Conservation (phyloP, 495 filamentous ascomycete genomes). For the Penicillium egyptiacum region DNA sequence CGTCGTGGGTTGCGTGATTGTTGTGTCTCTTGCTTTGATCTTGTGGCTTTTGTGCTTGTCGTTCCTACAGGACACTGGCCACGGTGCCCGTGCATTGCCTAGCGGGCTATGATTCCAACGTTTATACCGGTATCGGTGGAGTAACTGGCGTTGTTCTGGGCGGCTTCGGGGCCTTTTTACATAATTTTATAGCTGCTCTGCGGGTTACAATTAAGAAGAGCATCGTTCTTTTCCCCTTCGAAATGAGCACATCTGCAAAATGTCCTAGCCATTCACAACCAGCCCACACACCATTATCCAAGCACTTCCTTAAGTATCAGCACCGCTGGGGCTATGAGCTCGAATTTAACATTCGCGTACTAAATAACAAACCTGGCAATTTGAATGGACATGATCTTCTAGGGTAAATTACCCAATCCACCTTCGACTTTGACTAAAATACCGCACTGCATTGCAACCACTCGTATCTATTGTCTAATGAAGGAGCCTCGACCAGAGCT, state of each 20-base stretch:
- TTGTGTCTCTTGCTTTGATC: background rate
- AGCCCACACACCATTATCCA: background rate
- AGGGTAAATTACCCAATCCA: no score
- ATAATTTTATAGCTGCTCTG: background rate
- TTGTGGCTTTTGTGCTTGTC: background rate
- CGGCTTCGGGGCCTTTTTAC: background rate
- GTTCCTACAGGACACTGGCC: background rate
- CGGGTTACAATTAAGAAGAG: background rate
- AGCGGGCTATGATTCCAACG: constrained; percentile 3
- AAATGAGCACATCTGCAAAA: background rate
- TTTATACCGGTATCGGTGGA: constrained; percentile 1
- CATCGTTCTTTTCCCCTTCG: background rate
- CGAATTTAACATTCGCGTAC: background rate
- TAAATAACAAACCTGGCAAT: no score
- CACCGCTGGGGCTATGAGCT: background rate
- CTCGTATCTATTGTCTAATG: background rate
- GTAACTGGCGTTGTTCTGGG: constrained; percentile 6
- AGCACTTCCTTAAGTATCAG: background rate
- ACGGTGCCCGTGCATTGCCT: background rate
- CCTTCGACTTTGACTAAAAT: no score
- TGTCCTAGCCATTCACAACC: background rate
- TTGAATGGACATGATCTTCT: no score
- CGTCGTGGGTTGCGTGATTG: constrained; percentile 37
- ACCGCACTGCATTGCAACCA: no score
- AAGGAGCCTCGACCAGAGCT: background rate